Conservation (phyloP, 129 eudicot species). For the Arctium lappa region DNA sequence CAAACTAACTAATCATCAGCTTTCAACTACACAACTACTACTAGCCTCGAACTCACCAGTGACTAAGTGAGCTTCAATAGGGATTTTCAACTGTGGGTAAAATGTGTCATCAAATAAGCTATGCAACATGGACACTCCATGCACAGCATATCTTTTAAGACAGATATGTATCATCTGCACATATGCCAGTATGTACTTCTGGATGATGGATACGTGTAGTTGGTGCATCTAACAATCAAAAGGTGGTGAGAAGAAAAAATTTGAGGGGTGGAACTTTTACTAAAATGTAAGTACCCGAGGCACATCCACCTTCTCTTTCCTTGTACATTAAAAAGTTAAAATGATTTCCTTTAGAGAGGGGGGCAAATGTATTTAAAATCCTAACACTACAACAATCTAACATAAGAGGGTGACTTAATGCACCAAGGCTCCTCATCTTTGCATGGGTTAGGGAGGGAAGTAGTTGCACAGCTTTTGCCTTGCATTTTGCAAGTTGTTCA, state of each 20-base stretch:
- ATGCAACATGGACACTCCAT: background rate
- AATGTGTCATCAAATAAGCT: background rate
- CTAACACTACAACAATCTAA: background rate
- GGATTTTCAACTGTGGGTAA: background rate
- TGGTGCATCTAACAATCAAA: slow-evolving; percentile 6
- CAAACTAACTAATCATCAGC: slow-evolving; percentile 5
- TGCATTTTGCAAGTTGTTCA: background rate
- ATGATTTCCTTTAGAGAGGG: background rate
- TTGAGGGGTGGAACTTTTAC: background rate
- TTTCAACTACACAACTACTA: background rate
- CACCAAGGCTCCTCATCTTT: background rate
- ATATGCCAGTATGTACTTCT: background rate
- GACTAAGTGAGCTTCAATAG: background rate
- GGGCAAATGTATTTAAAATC: background rate
- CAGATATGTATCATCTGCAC: background rate
- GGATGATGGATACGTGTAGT: background rate
- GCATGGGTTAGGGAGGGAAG: background rate
- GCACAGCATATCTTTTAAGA: background rate
- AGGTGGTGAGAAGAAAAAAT: background rate
- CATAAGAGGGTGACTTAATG: background rate
- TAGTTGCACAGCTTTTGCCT: background rate
- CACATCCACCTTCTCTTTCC: background rate
- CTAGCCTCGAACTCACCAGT: background rate
- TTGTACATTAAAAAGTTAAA: background rate
- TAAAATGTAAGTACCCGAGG: background rate